phyloP scores from a whole-genome alignment of 2,329 filamentous ascomycete species.

The Aspergillus tanneri region DNA sequence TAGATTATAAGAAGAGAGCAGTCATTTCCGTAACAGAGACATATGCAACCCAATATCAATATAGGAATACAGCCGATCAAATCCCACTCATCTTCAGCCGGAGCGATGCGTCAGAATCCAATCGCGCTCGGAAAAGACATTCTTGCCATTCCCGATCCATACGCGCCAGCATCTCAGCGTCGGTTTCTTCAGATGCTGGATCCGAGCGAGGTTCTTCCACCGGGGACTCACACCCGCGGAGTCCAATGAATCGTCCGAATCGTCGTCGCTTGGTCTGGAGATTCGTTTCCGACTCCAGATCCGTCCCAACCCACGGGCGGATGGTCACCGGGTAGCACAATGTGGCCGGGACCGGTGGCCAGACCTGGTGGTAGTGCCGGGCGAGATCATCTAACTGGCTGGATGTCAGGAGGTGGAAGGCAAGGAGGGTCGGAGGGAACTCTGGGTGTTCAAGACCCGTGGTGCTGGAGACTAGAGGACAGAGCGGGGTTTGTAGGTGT shows the following conservation, averaged over 20 bases:
- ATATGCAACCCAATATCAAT: too few species aligned
- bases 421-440: constrained; percentile 40
- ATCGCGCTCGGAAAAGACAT: constrained; percentile 27
- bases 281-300: constrained; percentile 22
- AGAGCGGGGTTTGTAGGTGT: constrained; percentile 33
- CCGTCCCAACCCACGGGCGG: constrained; percentile 31
- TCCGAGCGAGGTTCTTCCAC: not conserved
- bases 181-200: constrained; percentile 7
- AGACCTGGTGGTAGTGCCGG: constrained; percentile 44
- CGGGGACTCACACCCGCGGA: constrained; percentile 38
- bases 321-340: constrained; percentile 36
- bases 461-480: constrained; percentile 38
- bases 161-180: constrained; percentile 18
- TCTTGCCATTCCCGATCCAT: constrained; percentile 34
- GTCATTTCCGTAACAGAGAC: too few species aligned
- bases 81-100: constrained; percentile 15
- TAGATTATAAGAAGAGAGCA: too few species aligned
- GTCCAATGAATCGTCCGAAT: constrained; percentile 47
- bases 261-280: constrained; percentile 40
- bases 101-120: constrained; percentile 19
- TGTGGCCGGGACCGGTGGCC: constrained; percentile 34
- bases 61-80: too few species aligned
- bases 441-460: constrained; percentile 38
- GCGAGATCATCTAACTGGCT: constrained; percentile 44
- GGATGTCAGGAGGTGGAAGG: constrained; percentile 44